Percentiles rank a stretch among this genome's conserved stretches.
Evolutionary conservation across 306 rosid species (phyloP).

Genomic region (Dryas octopetala): DNA sequence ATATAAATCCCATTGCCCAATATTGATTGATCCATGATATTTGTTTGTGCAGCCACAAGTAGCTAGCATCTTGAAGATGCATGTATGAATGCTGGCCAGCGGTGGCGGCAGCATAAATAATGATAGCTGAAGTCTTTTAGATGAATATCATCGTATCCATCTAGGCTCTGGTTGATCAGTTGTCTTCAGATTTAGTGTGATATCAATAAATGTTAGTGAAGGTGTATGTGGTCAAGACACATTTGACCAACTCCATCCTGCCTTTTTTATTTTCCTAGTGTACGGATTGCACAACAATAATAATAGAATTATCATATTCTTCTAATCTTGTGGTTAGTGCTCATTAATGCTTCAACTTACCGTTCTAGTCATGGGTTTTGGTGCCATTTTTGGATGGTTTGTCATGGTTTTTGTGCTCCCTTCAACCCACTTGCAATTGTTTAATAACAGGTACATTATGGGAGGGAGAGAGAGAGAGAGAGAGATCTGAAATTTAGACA

Average conservation of each 20-base stretch:
- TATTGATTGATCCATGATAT: slow-evolving; percentile 13
- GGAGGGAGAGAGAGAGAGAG: slow-evolving; percentile 17
- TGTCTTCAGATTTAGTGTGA: neutral
- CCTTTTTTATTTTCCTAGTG: slow-evolving; percentile 18
- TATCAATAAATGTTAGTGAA: slow-evolving; percentile 27
- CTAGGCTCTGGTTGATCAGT: slow-evolving; percentile 4
- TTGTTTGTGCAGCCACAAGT: slow-evolving; percentile 41
- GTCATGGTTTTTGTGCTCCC: slow-evolving; percentile 40
- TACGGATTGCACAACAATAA: slow-evolving; percentile 37
- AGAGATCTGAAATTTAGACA: slow-evolving; percentile 24
- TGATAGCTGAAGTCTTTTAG: neutral
- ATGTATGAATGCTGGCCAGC: slow-evolving; percentile 26
- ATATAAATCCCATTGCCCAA: neutral
- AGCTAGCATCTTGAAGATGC: slow-evolving; percentile 23
- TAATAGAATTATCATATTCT: slow-evolving; percentile 33
- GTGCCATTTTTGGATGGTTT: slow-evolving; percentile 24
- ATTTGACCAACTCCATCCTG: slow-evolving; percentile 37
- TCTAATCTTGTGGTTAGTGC: slow-evolving; percentile 37
- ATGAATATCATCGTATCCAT: slow-evolving; percentile 29
- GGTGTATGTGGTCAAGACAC: slow-evolving; percentile 32
- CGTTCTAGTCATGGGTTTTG: slow-evolving; percentile 14
- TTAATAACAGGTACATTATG: slow-evolving; percentile 6
- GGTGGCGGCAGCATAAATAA: neutral
- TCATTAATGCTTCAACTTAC: slow-evolving; percentile 25
- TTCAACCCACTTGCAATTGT: slow-evolving; percentile 31